These are phyloP conservation scores for Fusarium zealandicum DNA, from an alignment of 2,329 filamentous ascomycete species.

Conservation along the genomic window DNA sequence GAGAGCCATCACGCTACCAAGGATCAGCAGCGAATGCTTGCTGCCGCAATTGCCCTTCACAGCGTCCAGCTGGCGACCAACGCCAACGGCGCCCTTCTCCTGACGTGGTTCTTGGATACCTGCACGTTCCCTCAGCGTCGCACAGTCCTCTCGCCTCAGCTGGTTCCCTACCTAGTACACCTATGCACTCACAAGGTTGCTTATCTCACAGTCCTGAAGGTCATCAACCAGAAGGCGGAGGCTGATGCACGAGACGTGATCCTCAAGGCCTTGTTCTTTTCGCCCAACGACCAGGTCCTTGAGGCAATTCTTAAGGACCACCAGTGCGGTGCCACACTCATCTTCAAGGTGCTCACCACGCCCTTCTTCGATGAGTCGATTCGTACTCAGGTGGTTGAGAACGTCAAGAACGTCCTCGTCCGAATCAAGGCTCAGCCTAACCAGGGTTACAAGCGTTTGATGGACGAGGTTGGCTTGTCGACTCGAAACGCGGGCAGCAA, in stretches of 20 bases:
- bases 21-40: constrained; percentile 93
- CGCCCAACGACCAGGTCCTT: constrained; percentile 81
- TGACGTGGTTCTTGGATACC: constrained; percentile 98
- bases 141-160: constrained; percentile 87
- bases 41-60: constrained; percentile 92
- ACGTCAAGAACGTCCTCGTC: constrained; percentile 86
- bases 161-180: constrained; percentile 92
- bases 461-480: constrained; percentile 97
- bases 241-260: constrained; percentile 90
- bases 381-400: constrained; percentile 86
- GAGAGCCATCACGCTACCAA: constrained; percentile 96
- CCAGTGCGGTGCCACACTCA: constrained; percentile 89
- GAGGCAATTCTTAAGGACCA: constrained; percentile 93
- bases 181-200: constrained; percentile 99
- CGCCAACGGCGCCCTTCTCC: constrained; percentile 88
- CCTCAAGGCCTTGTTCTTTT: constrained; percentile 91
- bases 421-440: constrained; percentile 92
- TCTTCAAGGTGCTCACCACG: constrained; percentile 98
- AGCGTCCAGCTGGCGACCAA: constrained; percentile 97
- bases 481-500: constrained; percentile 60
- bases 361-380: constrained; percentile 96
- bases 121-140: constrained; percentile 94
- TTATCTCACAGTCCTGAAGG: constrained; percentile 95
- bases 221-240: constrained; percentile 97
- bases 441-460: constrained; percentile 96